These are phyloP conservation scores for Ambrosia trifida DNA, from an alignment of 129 eudicot species.

Conservation along the genomic window DNA sequence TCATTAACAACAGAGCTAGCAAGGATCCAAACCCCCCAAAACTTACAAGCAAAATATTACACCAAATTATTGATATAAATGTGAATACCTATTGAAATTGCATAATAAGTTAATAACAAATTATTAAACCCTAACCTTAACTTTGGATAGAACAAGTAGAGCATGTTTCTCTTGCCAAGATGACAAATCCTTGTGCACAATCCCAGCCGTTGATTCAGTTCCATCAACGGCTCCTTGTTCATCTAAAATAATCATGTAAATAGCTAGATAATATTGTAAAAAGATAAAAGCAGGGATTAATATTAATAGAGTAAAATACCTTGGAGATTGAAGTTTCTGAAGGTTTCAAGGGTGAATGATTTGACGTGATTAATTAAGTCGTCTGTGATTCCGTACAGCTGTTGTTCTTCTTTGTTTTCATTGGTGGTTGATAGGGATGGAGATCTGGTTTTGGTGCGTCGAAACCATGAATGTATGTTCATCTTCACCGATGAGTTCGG, in stretches of 20 bases:
- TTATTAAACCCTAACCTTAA: constrained; percentile 50
- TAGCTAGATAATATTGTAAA: neutral
- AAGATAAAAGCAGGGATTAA: neutral
- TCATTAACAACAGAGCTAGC: too few species aligned
- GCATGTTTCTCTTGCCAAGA: constrained; percentile 93
- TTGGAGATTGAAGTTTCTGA: constrained; percentile 63
- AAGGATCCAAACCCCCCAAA: too few species aligned
- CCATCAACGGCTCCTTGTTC: constrained; percentile 43
- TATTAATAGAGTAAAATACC: constrained; percentile 34
- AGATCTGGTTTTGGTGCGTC: constrained; percentile 48
- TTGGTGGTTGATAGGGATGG: constrained; percentile 29
- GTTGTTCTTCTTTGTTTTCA: constrained; percentile 32
- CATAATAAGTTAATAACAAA: neutral
- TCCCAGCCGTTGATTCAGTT: constrained; percentile 43
- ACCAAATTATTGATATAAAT: too few species aligned
- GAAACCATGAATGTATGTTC: constrained; percentile 70
- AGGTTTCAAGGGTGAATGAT: constrained; percentile 74
- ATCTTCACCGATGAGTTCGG: constrained; percentile 21
- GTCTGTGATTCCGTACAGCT: constrained; percentile 68
- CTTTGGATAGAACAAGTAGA: constrained; percentile 61
- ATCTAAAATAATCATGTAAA: constrained; percentile 28
- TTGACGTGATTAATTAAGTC: constrained; percentile 57
- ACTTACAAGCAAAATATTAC: too few species aligned
- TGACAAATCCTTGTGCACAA: constrained; percentile 63
- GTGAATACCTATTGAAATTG: neutral